Conservation (phyloP, 73 alveolate species). For the Stentor coeruleus region DNA sequence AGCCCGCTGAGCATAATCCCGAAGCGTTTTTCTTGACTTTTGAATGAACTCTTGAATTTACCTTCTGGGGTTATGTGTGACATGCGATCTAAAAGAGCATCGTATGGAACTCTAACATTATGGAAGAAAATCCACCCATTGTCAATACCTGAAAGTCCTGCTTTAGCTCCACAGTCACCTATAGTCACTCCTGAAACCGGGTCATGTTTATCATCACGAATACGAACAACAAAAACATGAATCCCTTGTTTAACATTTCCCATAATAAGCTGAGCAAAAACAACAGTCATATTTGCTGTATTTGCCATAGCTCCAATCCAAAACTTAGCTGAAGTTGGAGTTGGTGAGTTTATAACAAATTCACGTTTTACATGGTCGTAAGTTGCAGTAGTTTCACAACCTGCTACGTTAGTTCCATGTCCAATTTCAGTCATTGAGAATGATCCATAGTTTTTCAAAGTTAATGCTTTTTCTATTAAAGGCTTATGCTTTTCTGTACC, state of each 20-base stretch:
- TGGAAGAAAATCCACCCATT: conserved; percentile 70
- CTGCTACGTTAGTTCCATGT: conserved; percentile 77
- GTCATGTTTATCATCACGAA: conserved; percentile 63
- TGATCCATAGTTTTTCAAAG: conserved; percentile 54
- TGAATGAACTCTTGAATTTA: conserved; percentile 42
- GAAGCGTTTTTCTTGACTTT: conserved; percentile 66
- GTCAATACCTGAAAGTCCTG: conserved; percentile 72
- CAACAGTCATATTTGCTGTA: conserved; percentile 57
- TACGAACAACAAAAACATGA: conserved; percentile 69
- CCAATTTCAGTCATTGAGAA: conserved; percentile 73
- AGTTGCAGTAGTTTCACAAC: conserved; percentile 66
- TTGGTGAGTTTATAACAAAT: conserved; percentile 69
- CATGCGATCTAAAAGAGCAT: conserved; percentile 58
- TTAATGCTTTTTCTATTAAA: conserved; percentile 39
- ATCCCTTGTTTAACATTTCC: conserved; percentile 62
- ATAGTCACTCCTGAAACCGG: conserved; percentile 63
- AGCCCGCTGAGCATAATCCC: conserved; percentile 59
- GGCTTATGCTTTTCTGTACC: conserved; percentile 76
- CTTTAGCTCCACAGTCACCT: conserved; percentile 85
- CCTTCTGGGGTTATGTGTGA: conserved; percentile 65
- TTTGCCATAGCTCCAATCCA: conserved; percentile 83
- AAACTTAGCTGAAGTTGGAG: conserved; percentile 56
- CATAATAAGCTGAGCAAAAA: conserved; percentile 58
- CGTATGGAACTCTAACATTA: conserved; percentile 63
- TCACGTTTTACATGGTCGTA: conserved; percentile 54